A percentile compares a stretch with the other conserved stretches of the same genome.
Conservation (phyloP, 495 filamentous ascomycete genomes). For the Penicillium canariense region DNA sequence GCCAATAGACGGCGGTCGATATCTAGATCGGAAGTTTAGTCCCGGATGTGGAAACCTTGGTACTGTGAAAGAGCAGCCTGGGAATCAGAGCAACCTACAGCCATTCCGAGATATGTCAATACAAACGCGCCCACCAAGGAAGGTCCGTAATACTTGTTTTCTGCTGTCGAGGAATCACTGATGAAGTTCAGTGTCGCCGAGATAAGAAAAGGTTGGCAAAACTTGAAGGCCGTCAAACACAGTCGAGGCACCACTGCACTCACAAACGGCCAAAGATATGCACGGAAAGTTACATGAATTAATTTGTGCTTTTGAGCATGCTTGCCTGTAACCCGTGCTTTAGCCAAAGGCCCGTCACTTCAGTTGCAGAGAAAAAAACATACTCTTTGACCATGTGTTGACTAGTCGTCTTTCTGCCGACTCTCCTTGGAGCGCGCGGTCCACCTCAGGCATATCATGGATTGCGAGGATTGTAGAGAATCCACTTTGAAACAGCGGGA, state of each 20-base stretch:
- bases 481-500: conserved; percentile 28
- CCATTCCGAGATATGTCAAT: conserved; percentile 56
- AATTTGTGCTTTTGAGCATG: conserved; percentile 6
- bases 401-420: not conserved
- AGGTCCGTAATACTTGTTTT: conserved; percentile 43
- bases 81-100: conserved; percentile 32
- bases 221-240: conserved; percentile 51
- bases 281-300: conserved; percentile 16
- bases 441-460: conserved; percentile 28
- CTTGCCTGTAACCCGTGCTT: not conserved
- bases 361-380: not conserved
- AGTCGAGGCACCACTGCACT: conserved; percentile 47
- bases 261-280: conserved; percentile 29
- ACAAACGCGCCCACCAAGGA: conserved; percentile 57
- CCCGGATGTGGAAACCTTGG: too few relatives aligned
- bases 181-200: conserved; percentile 40
- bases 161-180: conserved; percentile 19
- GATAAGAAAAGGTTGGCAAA: conserved; percentile 61
- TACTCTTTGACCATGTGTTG: conserved; percentile 5
- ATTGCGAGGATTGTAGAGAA: conserved; percentile 25
- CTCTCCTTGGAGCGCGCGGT: conserved; percentile 1
- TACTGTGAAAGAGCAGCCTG: too few relatives aligned
- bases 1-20: conserved; percentile 49
- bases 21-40: conserved; percentile 15
- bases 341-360: not conserved